Conservation (phyloP, 2,329 filamentous ascomycete species). For the Aspergillus sp. region DNA sequence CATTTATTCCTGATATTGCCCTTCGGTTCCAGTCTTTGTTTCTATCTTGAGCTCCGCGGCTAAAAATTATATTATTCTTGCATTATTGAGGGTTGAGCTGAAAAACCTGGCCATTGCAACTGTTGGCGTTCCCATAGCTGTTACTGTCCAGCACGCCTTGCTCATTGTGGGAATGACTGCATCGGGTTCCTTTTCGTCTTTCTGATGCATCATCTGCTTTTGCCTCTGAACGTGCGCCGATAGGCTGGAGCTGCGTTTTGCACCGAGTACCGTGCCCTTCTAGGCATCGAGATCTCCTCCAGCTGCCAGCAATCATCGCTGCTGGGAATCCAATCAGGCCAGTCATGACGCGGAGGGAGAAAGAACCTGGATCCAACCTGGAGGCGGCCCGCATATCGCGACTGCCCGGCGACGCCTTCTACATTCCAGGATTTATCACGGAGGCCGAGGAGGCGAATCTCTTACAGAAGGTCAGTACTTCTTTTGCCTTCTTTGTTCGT, state of each 20-base stretch:
- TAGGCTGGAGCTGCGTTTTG: neutral
- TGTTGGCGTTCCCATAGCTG: neutral
- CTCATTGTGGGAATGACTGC: constrained; percentile 8
- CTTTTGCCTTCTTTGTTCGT: no score
- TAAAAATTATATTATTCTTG: neutral
- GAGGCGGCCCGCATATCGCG: constrained; percentile 31
- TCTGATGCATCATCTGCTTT: neutral
- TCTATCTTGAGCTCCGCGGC: neutral
- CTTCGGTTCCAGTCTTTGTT: neutral
- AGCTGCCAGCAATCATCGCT: neutral
- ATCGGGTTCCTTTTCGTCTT: neutral
- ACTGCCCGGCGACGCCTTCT: constrained; percentile 61
- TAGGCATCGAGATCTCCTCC: neutral
- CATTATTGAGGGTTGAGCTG: neutral
- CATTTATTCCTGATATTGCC: neutral
- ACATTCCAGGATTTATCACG: constrained; percentile 82
- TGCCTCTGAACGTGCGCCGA: neutral
- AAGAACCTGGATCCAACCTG: constrained; percentile 18
- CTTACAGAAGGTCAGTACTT: constrained; percentile 63
- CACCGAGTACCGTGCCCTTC: neutral
- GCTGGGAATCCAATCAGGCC: neutral
- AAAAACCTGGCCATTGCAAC: neutral
- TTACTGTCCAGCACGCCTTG: neutral
- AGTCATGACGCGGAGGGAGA: neutral
- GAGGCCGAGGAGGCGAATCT: constrained; percentile 70